phyloP scores from a whole-genome alignment of 1,139 yeast genomes.

The Geotrichum macrosporum region DNA sequence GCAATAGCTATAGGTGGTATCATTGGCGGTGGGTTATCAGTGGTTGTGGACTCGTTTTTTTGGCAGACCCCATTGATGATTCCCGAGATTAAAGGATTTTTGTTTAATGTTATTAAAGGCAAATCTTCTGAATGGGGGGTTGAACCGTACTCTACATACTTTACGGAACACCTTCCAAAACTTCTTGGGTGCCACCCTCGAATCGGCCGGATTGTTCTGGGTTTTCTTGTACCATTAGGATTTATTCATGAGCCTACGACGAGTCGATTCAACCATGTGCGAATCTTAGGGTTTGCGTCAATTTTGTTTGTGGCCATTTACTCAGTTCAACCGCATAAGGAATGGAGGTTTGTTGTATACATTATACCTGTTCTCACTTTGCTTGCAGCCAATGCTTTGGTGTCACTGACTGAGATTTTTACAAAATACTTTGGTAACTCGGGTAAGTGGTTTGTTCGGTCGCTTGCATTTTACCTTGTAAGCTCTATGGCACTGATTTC shows the following conservation, averaged over 20 bases:
- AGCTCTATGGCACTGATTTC: constrained; percentile 43
- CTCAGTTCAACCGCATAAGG: constrained; percentile 88
- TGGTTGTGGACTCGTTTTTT: constrained; percentile 64
- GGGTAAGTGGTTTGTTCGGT: constrained; percentile 34
- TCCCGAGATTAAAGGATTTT: constrained; percentile 72
- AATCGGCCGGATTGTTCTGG: constrained; percentile 9
- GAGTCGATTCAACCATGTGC: constrained; percentile 36
- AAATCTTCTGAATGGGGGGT: constrained; percentile 78
- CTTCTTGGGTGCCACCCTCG: constrained; percentile 8
- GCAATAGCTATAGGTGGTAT: constrained; percentile 51
- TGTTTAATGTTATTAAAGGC: constrained; percentile 70
- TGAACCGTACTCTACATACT: constrained; percentile 69
- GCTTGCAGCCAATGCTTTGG: constrained; percentile 61
- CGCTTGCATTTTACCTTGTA: constrained; percentile 28
- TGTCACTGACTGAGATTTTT: constrained; percentile 27
- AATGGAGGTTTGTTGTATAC: constrained; percentile 86
- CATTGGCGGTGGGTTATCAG: constrained; percentile 50
- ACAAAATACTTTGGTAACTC: constrained; percentile 31
- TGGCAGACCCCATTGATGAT: constrained; percentile 53
- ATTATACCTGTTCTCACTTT: constrained; percentile 64
- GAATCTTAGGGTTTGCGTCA: constrained; percentile 46
- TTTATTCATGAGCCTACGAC: constrained; percentile 29
- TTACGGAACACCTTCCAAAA: constrained; percentile 35
- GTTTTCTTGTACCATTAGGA: constrained; percentile 45
- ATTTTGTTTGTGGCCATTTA: constrained; percentile 53